phyloP scores from a whole-genome alignment of 2,329 filamentous ascomycete species.

The Elsinoe arachidis region DNA sequence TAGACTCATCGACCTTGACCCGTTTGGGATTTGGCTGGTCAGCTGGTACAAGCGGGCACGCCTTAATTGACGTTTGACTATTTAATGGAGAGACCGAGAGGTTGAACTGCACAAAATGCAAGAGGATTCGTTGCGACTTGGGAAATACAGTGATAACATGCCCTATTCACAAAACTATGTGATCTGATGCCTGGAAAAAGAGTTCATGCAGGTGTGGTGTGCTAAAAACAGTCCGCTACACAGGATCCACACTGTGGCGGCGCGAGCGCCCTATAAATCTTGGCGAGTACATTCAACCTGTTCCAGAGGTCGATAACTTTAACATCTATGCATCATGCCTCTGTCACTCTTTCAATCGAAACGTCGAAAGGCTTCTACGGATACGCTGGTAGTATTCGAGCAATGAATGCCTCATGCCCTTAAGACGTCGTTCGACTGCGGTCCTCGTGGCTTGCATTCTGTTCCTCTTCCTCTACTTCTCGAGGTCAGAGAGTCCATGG shows the following conservation, averaged over 20 bases:
- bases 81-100: not conserved
- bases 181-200: not conserved
- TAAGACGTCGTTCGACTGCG: not conserved
- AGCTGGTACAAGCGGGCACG: slow-evolving; percentile 8
- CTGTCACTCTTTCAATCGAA: no score
- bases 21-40: not conserved
- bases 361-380: no score
- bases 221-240: not conserved
- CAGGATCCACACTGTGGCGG: not conserved
- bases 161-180: no score
- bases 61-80: not conserved
- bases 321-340: not conserved
- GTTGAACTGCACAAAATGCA: no score
- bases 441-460: slow-evolving; percentile 5
- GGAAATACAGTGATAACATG: no score
- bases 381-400: not conserved
- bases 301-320: not conserved
- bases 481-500: not conserved
- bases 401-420: slow-evolving; percentile 2
- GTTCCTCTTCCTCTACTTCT: not conserved
- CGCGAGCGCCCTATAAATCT: not conserved
- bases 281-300: not conserved
- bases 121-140: no score
- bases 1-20: not conserved
- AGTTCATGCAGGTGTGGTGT: not conserved